These are phyloP conservation scores for Saccharomyces jurei DNA, from an alignment of 805 yeast species.

Conservation along the genomic window DNA sequence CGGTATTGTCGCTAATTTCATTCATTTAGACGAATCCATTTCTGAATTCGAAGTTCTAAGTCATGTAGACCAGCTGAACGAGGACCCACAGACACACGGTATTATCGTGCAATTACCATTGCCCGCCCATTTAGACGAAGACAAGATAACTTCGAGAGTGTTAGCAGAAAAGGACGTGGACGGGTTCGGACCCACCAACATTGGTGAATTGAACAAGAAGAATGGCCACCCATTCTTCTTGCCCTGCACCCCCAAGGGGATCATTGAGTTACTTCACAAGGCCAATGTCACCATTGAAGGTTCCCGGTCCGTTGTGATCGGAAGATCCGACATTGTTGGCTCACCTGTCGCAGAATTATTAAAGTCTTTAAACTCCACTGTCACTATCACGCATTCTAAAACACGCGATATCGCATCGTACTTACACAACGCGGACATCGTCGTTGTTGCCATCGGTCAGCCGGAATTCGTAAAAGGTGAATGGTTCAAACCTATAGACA, in stretches of 20 bases:
- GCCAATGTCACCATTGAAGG: constrained; percentile 66
- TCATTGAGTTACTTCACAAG: constrained; percentile 68
- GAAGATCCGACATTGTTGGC: constrained; percentile 95
- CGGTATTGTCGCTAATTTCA: constrained; percentile 57
- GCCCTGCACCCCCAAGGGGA: constrained; percentile 95
- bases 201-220: constrained; percentile 83
- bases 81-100: constrained; percentile 75
- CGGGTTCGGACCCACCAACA: constrained; percentile 83
- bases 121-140: constrained; percentile 74
- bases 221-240: constrained; percentile 75
- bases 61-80: constrained; percentile 55
- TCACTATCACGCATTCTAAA: constrained; percentile 75
- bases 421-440: constrained; percentile 70
- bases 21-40: constrained; percentile 56
- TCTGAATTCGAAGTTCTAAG: constrained; percentile 53
- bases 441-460: constrained; percentile 71
- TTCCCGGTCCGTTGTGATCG: constrained; percentile 80
- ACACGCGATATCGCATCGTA: constrained; percentile 52
- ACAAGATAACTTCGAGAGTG: constrained; percentile 73
- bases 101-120: constrained; percentile 84
- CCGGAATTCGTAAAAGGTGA: constrained; percentile 65
- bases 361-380: constrained; percentile 76
- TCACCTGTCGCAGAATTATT: constrained; percentile 83
- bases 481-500: constrained; percentile 46
- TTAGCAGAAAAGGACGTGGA: constrained; percentile 82